These are phyloP conservation scores for Trichosporon sp. DNA, from an alignment of 1,284 basidiomycete genomes.

Conservation along the genomic window DNA sequence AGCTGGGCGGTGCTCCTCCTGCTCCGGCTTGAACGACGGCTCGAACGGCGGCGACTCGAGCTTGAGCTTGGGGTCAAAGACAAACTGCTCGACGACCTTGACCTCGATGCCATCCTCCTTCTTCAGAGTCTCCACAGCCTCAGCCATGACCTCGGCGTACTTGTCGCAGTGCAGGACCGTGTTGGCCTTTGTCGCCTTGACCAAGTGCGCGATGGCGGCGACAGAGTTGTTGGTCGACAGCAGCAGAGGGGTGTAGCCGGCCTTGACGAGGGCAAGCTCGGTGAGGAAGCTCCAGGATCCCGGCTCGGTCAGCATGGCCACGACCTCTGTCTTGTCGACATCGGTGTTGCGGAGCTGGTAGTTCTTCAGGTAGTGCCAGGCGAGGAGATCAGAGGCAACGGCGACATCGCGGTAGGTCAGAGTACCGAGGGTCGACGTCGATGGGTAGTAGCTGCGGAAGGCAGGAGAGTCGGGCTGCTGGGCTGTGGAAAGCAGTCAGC, in stretches of 20 bases:
- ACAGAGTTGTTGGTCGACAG: conserved; percentile 57
- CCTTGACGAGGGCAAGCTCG: conserved; percentile 51
- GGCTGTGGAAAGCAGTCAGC: not conserved
- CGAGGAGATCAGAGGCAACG: not conserved
- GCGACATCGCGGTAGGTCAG: not conserved
- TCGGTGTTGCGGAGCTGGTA: not conserved
- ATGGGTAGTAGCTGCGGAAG: not conserved
- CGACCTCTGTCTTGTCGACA: conserved; percentile 17
- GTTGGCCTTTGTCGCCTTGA: conserved; percentile 50
- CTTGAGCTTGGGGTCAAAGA: not conserved
- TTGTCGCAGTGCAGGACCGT: not conserved
- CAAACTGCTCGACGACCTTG: not conserved
- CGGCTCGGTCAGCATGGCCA: conserved; percentile 49
- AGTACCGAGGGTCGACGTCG: not conserved
- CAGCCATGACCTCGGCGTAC: not conserved
- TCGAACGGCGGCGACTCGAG: conserved; percentile 30
- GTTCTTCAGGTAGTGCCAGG: not conserved
- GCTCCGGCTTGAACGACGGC: conserved; percentile 48
- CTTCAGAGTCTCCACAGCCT: not conserved
- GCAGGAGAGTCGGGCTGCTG: not conserved
- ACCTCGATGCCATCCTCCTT: not conserved
- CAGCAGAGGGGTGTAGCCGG: conserved; percentile 51
- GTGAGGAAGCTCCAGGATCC: conserved; percentile 50
- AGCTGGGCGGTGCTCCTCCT: conserved; percentile 50
- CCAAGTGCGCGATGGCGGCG: conserved; percentile 55